Evolutionary conservation across 768 basidiomycete species (phyloP).

Genomic region (Russula ochroleuca): DNA sequence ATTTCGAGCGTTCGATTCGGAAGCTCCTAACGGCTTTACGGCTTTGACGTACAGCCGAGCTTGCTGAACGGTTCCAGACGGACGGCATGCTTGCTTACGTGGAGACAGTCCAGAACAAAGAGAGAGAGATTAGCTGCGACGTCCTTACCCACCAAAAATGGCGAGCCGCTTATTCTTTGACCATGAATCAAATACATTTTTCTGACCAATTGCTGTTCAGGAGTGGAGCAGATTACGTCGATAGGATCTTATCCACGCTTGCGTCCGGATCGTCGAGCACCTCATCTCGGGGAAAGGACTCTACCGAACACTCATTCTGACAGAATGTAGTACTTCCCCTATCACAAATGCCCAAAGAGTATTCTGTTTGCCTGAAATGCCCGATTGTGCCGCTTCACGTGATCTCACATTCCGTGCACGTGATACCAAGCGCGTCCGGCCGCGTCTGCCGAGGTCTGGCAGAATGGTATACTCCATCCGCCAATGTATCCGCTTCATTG

Average conservation of each 20-base stretch:
- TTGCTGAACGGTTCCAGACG: constrained; percentile 72
- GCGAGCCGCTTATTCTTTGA: constrained; percentile 38
- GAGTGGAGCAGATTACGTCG: constrained; percentile 90
- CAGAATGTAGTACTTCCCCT: constrained; percentile 4
- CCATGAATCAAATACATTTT: neutral
- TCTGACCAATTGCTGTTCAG: constrained; percentile 36
- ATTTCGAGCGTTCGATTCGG: neutral
- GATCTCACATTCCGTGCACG: neutral
- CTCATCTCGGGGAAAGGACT: constrained; percentile 77
- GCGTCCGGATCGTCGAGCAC: constrained; percentile 89
- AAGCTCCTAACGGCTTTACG: neutral
- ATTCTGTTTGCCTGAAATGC: neutral
- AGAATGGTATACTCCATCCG: neutral
- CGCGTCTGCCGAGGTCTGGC: neutral
- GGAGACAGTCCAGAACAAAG: constrained; percentile 79
- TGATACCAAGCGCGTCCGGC: neutral
- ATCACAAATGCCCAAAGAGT: neutral
- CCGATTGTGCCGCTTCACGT: neutral
- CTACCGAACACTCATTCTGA: constrained; percentile 82
- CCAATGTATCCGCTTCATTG: neutral
- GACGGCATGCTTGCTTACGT: constrained; percentile 95
- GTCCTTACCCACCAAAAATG: constrained; percentile 95
- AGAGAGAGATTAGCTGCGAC: constrained; percentile 84
- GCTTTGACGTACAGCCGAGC: constrained; percentile 51
- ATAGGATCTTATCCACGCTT: constrained; percentile 76